Base-by-base conservation (phyloP, 208 protist genomes). In the Phytomonas francai region DNA sequence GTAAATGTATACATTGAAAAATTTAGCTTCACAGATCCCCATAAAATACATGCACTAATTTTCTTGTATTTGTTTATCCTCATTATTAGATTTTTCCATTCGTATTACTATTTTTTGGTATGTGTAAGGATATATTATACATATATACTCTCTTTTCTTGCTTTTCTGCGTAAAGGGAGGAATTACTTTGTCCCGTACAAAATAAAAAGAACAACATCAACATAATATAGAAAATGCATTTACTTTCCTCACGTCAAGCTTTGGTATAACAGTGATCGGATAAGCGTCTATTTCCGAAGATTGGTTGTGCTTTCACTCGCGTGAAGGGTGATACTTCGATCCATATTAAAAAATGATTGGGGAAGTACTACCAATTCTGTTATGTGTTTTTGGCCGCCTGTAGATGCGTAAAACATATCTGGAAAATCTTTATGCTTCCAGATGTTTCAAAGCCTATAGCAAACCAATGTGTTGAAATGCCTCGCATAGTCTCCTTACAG, bases 141-240 rank as follows among this genome's bases (percentile, higher is more conserved):
- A 49, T 49, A 22, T 49, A 22, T 22, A 49, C 16, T 49, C 12
- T 19, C 39, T 19, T 49, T 49, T 49, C 12, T 19, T 49, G 4
- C 12, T 49, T 49, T 49, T 49, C 12, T 19, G 2, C 14, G 16
- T 49, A 49, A 49, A 19, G 14, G 8, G 11, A 61, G 30, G 19
- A 14, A 19, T 61, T 65, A 49, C 42, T 28, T 57, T 70, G 51
- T 63, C 7, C 28, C 33, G 19, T 22, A 51, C 27, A 67, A 39
- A 19, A 63, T 19, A 29, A 64, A 64, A 27, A 34, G 39, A 33
- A 42, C n/a, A 64, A 42, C 22, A 42, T 2, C 51, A 30, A 51
- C 22, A 7, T 7, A 51, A 7, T 4, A 3, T 25, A 34, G 7
- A 63, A 63, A n/a, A 49, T 49, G 29, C 54, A 22, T 19, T 49